Base-by-base conservation (phyloP, 768 basidiomycete species). In the Mrakia hoshinonis region DNA sequence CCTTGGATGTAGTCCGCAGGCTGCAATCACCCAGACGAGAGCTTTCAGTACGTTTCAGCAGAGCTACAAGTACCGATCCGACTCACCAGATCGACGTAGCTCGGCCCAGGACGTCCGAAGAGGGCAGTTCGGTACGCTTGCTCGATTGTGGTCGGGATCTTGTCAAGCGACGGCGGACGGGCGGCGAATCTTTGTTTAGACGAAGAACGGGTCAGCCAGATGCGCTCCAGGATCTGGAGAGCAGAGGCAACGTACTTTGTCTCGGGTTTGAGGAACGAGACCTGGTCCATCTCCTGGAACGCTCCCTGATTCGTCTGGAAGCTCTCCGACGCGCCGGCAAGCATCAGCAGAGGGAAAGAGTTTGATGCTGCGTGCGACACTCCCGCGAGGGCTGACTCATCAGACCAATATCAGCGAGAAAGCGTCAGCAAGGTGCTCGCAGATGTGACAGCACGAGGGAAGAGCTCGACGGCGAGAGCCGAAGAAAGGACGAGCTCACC, bases 281-380 rank as follows among this genome's bases (percentile, higher is more conserved):
- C 71, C 60, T 75, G 75, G 43, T 75, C 75, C n/a, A 75, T 49
- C 48, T 75, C 75, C 29, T 75, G 75, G 49, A 75, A 75, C 0
- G 75, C 75, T 9, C 75, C 75, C 61, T 73, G 70, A n/a, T 55
- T 72, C 58, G 68, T 66, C 36, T 75, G 75, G 43, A 73, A 74
- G 51, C 67, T 61, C 52, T 75, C 75, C 11, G 70, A 73, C 2
- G 73, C 72, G 11, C 75, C 75, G 2, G 75, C 75, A 2, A 75
- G 68, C 18, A 75, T 55, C 60, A 75, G 43, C 12, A 75, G 61
- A 20, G 75, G 75, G 70, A 73, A 75, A 2, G 67, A 68, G 62
- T 75, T 75, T 15, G 68, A 68, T 29, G 65, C 49, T 0, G 73
- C 68, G 60, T 75, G 75, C 26, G 72, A 67, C 20, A 73, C 54